phyloP scores from a whole-genome alignment of 805 yeast genomes.

The Sugiyamaella qingdaonensis region DNA sequence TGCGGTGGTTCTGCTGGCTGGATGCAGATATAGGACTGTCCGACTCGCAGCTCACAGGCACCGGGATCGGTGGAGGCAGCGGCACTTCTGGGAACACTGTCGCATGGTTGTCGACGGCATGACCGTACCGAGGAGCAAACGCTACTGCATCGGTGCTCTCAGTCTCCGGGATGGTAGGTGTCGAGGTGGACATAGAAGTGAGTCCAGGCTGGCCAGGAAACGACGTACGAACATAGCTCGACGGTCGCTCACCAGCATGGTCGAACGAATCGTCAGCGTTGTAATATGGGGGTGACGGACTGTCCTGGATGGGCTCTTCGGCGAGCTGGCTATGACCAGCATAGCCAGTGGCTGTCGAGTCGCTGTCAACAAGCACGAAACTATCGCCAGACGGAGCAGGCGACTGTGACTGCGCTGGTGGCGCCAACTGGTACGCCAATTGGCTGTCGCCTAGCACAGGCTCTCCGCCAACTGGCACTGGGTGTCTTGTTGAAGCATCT shows the following conservation, averaged over 20 bases:
- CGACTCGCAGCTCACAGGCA: not conserved
- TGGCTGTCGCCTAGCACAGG: not conserved
- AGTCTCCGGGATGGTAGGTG: not conserved
- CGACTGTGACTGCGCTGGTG: not conserved
- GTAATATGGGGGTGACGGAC: conserved; percentile 7
- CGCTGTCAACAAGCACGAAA: not conserved
- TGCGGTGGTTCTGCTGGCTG: conserved; percentile 5
- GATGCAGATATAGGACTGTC: not conserved
- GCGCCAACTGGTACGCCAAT: conserved; percentile 1
- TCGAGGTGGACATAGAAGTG: too few species aligned
- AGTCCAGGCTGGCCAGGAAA: not conserved
- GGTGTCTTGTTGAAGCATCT: not conserved
- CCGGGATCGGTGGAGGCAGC: conserved; percentile 2
- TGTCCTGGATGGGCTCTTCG: not conserved
- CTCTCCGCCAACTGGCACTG: not conserved
- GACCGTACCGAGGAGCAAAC: not conserved
- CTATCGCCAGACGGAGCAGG: conserved; percentile 2
- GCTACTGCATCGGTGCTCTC: not conserved
- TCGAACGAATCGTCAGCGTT: conserved; percentile 3
- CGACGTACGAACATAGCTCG: not conserved
- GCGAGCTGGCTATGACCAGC: not conserved
- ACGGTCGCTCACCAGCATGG: not conserved
- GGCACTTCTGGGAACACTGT: not conserved
- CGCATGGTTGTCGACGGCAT: not conserved
- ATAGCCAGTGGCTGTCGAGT: not conserved